These are phyloP conservation scores for Erysimum cheiranthoides DNA, from an alignment of 345 rosid species.

Conservation along the genomic window DNA sequence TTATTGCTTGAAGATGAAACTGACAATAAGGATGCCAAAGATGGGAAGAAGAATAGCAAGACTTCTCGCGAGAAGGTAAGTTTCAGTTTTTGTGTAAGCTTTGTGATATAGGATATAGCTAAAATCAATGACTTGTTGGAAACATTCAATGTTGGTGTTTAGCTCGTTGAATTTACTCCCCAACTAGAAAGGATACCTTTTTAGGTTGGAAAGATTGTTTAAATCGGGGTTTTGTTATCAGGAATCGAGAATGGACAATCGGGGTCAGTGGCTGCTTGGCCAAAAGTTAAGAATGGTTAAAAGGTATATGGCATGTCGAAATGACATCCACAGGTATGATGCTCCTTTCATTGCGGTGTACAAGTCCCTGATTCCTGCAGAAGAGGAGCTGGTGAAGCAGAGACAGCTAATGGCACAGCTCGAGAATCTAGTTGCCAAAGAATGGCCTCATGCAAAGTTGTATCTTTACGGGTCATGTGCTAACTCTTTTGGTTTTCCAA, in stretches of 20 bases:
- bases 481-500: constrained; percentile 87
- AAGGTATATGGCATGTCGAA: constrained; percentile 55
- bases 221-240: constrained; percentile 46
- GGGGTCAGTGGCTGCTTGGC: constrained; percentile 70
- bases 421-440: constrained; percentile 74
- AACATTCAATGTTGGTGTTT: not conserved
- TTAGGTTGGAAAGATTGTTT: constrained; percentile 14
- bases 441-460: constrained; percentile 88
- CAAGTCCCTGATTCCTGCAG: constrained; percentile 77
- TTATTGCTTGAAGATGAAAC: constrained; percentile 63
- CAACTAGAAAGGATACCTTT: constrained; percentile 18
- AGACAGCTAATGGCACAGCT: constrained; percentile 66
- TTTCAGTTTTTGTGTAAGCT: not conserved
- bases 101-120: constrained; percentile 1
- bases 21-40: constrained; percentile 54
- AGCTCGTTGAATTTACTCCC: not conserved
- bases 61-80: constrained; percentile 56
- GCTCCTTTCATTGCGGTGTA: constrained; percentile 66
- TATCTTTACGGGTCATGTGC: constrained; percentile 97
- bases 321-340: constrained; percentile 67
- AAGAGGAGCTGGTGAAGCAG: constrained; percentile 87
- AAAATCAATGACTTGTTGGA: not conserved
- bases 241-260: constrained; percentile 80
- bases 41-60: constrained; percentile 44
- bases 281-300: constrained; percentile 72